Evolutionary conservation across 2,329 filamentous ascomycete genomes (phyloP).

Genomic region (Beauveria caledonica): DNA sequence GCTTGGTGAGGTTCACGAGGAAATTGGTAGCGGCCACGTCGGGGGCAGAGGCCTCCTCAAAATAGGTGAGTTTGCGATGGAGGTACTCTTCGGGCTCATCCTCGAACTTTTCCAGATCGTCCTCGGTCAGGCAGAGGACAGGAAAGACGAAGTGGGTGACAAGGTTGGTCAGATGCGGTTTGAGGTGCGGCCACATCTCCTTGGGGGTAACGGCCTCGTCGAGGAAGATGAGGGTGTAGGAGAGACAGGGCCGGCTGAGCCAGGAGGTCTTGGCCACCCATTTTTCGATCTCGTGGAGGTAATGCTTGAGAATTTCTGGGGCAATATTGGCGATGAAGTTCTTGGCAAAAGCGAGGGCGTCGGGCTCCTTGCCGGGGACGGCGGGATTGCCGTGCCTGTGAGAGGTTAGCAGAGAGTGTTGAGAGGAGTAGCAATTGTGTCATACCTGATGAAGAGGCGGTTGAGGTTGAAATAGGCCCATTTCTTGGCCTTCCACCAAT

Average conservation of each 20-base stretch:
- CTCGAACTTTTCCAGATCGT: constrained; percentile 89
- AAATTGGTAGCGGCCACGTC: constrained; percentile 97
- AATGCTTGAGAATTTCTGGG: constrained; percentile 91
- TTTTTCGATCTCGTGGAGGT: constrained; percentile 89
- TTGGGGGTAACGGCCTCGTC: constrained; percentile 97
- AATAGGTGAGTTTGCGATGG: constrained; percentile 94
- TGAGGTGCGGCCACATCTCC: constrained; percentile 90
- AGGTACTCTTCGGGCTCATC: constrained; percentile 94
- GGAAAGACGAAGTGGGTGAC: constrained; percentile 95
- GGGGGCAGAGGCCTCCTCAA: constrained; percentile 90
- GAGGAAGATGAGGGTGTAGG: constrained; percentile 87
- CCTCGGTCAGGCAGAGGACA: constrained; percentile 82
- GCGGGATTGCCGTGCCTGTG: constrained; percentile 80
- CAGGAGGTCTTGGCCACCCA: constrained; percentile 93
- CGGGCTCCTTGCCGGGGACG: constrained; percentile 64
- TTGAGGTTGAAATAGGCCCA: constrained; percentile 99
- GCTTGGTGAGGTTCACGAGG: constrained; percentile 87
- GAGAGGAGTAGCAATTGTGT: not conserved
- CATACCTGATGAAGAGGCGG: constrained; percentile 81
- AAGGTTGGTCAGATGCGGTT: constrained; percentile 85
- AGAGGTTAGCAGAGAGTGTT: constrained; percentile 4
- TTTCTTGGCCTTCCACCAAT: constrained; percentile 99
- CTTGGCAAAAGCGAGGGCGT: constrained; percentile 77
- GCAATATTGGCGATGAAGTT: constrained; percentile 86
- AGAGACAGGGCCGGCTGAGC: constrained; percentile 89